Evolutionary conservation across 2,329 filamentous ascomycete species (phyloP), one percentile per base, ranked within the genome.

Genomic region (Fonsecaea erecta): DNA sequence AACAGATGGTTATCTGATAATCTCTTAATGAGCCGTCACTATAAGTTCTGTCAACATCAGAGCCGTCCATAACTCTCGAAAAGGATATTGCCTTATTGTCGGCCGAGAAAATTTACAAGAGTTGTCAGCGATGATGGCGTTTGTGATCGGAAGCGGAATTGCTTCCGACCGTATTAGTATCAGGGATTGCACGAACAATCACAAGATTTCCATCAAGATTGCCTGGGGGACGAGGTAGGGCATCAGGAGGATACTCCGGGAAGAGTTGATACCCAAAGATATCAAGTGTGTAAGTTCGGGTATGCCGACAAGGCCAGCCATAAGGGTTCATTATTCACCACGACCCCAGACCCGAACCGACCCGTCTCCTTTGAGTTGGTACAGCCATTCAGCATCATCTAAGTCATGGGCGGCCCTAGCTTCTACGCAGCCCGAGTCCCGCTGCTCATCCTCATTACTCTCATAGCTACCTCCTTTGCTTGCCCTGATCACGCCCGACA

Each of bases 401-500:
- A 78, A 68, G 28, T 67, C 69, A 62, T 66, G 72, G 16, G 71
- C 71, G 4, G 72, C 68, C 16, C 40, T 59, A 26, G 7, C 32
- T 54, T 4, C 18, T 8, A n/a, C 28, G 52, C 68, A 72, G 26
- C 70, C 64, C 7, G 67, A 63, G 62, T 66, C 66, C 16, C 68
- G 65, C 11, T 62, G 60, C 3, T 69, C 73, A 32, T 74, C 75
- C 16, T 77, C 74, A 18, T 66, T 71, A 32, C 63, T 63, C 16
- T 71, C 74, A 48, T 74, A 75, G 43, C 73, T 77, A 16, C 80
- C 81, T 2, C 88, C 88, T 52, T 83, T 82, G 18, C 90, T 93
- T 56, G 95, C 83, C 70, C 93, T 85, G 68, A 97, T 74, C 51
- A 97, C 92, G 2, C 94, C 94, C 78, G 91, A 96, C 34, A 98